These are phyloP conservation scores for Misopates orontium DNA, from an alignment of 257 asterid genomes.

Conservation along the genomic window DNA sequence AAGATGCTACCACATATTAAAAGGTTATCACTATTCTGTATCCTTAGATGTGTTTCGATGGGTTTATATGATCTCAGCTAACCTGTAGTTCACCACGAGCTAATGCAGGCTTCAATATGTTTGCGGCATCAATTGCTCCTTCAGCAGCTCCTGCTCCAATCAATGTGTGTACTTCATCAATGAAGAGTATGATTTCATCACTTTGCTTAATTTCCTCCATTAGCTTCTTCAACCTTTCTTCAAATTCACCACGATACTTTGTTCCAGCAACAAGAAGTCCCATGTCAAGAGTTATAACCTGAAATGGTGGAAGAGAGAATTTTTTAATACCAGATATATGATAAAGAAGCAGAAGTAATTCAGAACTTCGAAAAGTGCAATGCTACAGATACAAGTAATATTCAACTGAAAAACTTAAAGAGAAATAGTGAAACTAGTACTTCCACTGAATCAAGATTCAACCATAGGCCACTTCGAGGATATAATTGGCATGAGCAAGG, in stretches of 20 bases:
- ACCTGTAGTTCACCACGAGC: slow-evolving; percentile 99
- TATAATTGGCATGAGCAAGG: too few relatives aligned
- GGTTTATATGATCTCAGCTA: slow-evolving; percentile 19
- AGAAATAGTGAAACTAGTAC: too few relatives aligned
- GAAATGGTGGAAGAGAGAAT: slow-evolving; percentile 26
- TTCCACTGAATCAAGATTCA: too few relatives aligned
- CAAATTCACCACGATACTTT: slow-evolving; percentile 98
- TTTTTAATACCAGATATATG: too few relatives aligned
- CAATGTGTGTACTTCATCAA: slow-evolving; percentile 97
- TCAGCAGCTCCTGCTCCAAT: slow-evolving; percentile 99
- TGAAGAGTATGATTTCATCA: slow-evolving; percentile 89
- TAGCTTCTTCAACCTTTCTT: slow-evolving; percentile 92
- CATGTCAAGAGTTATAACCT: slow-evolving; percentile 98
- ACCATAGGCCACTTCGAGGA: too few relatives aligned
- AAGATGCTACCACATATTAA: background rate
- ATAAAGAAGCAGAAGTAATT: too few relatives aligned
- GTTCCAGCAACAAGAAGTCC: slow-evolving; percentile 99
- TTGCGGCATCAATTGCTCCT: slow-evolving; percentile 98
- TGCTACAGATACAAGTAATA: too few relatives aligned
- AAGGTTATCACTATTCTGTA: background rate
- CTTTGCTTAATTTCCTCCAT: slow-evolving; percentile 99
- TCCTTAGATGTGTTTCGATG: too few relatives aligned
- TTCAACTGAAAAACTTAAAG: too few relatives aligned
- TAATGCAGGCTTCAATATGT: slow-evolving; percentile 92
- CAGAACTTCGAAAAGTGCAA: too few relatives aligned